Percentiles rank a stretch among this genome's conserved stretches.
Evolutionary conservation across 129 eudicot genomes (phyloP).

Genomic region (Saposhnikovia divaricata): DNA sequence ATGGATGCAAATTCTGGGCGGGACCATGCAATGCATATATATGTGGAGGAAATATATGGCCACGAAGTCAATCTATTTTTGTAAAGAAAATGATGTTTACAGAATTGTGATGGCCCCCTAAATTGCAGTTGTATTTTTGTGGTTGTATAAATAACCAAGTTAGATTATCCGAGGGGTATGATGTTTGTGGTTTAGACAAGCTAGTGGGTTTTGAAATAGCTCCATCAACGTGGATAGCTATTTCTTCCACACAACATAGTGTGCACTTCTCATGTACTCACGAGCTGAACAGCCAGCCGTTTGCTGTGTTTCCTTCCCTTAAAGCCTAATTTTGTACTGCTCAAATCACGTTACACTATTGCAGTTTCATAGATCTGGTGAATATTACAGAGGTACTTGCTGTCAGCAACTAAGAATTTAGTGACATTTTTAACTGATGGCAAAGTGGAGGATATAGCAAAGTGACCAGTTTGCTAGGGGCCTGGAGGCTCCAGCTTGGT

Average conservation of each 20-base stretch:
- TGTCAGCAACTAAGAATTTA: no score
- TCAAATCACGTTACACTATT: neutral
- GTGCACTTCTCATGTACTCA: slow-evolving; percentile 26
- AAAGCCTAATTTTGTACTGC: neutral
- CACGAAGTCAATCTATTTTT: neutral
- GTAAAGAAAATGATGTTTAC: neutral
- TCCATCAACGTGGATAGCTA: slow-evolving; percentile 21
- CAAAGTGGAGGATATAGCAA: neutral
- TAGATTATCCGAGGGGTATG: slow-evolving; percentile 18
- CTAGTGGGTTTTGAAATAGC: slow-evolving; percentile 14
- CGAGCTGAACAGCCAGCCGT: neutral
- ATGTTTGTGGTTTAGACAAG: slow-evolving; percentile 24
- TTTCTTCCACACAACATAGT: slow-evolving; percentile 22
- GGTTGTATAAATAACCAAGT: neutral
- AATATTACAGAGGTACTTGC: neutral
- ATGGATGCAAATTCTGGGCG: slow-evolving; percentile 21
- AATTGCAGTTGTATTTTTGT: slow-evolving; percentile 1
- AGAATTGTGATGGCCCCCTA: neutral
- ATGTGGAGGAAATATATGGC: slow-evolving; percentile 31
- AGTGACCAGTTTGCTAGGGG: no score
- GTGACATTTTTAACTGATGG: neutral
- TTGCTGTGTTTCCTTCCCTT: neutral
- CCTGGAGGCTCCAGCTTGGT: no score
- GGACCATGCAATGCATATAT: slow-evolving; percentile 32
- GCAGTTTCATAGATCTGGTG: neutral